Percentiles rank a stretch among this genome's conserved stretches.
Conservation (phyloP, 2,329 filamentous ascomycete genomes). For the Apiospora kogelbergensis region DNA sequence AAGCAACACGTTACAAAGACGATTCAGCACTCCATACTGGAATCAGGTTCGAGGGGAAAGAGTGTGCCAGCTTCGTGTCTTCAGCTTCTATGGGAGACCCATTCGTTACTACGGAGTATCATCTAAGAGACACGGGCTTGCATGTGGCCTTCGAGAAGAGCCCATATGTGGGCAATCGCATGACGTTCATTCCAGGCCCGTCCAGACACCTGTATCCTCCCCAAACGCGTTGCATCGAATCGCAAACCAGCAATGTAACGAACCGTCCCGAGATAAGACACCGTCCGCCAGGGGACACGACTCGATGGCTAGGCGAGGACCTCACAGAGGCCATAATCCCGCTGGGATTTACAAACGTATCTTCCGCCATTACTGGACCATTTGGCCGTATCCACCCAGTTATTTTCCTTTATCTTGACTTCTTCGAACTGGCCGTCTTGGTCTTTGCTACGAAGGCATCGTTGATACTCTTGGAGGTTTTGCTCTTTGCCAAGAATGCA, state of each 20-base stretch:
- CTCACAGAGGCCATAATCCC: background rate
- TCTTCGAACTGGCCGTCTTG: conserved; percentile 2
- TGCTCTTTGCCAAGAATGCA: conserved; percentile 46
- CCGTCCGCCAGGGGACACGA: background rate
- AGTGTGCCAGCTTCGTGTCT: background rate
- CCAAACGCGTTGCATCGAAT: background rate
- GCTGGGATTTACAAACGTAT: background rate
- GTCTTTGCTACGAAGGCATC: conserved; percentile 47
- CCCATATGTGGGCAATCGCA: background rate
- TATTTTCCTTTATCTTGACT: background rate
- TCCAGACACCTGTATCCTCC: background rate
- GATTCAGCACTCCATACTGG: background rate
- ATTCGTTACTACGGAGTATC: background rate
- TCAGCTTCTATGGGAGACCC: background rate
- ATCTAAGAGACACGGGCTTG: background rate
- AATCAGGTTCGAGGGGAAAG: background rate
- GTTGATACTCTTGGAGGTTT: conserved; percentile 31
- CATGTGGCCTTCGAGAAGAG: background rate
- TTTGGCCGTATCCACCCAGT: background rate
- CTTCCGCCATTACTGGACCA: background rate
- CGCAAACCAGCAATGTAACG: background rate
- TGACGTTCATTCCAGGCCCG: background rate
- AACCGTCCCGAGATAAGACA: background rate
- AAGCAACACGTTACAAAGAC: background rate
- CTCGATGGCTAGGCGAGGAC: background rate